phyloP scores from a whole-genome alignment of 257 asterid genomes.

The Marsdenia floribunda region DNA sequence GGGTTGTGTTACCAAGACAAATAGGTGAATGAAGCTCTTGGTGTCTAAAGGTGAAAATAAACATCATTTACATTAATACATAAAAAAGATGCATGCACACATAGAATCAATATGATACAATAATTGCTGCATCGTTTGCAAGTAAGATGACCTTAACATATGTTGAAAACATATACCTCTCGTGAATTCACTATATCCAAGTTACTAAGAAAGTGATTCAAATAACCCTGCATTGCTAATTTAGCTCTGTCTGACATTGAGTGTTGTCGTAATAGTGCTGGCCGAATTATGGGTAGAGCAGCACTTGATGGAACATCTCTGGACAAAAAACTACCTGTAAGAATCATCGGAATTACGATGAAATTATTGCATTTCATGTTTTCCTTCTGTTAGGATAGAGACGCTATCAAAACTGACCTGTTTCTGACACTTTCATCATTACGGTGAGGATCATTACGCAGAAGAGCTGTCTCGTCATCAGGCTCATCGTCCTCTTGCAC shows the following conservation, averaged over 20 bases:
- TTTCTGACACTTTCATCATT: constrained; percentile 63
- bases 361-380: constrained; percentile 38
- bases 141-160: not conserved
- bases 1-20: not conserved
- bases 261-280: constrained; percentile 85
- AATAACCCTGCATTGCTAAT: constrained; percentile 91
- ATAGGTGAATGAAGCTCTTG: not conserved
- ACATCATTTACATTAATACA: not conserved
- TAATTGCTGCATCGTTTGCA: not conserved
- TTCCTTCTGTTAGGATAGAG: constrained; percentile 27
- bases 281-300: constrained; percentile 87
- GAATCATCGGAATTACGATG: constrained; percentile 71
- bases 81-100: not conserved
- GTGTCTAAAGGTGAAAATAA: not conserved
- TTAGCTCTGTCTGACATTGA: constrained; percentile 88
- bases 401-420: constrained; percentile 54
- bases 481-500: constrained; percentile 83
- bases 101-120: not conserved
- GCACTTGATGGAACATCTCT: constrained; percentile 99
- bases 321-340: constrained; percentile 98
- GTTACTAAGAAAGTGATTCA: constrained; percentile 90
- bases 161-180: constrained; percentile 51
- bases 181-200: constrained; percentile 81
- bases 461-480: constrained; percentile 70
- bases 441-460: constrained; percentile 57